A percentile compares a stretch with the other conserved stretches of the same genome.
Conservation (phyloP, 768 basidiomycete species). For the Naganishia vishniacii region DNA sequence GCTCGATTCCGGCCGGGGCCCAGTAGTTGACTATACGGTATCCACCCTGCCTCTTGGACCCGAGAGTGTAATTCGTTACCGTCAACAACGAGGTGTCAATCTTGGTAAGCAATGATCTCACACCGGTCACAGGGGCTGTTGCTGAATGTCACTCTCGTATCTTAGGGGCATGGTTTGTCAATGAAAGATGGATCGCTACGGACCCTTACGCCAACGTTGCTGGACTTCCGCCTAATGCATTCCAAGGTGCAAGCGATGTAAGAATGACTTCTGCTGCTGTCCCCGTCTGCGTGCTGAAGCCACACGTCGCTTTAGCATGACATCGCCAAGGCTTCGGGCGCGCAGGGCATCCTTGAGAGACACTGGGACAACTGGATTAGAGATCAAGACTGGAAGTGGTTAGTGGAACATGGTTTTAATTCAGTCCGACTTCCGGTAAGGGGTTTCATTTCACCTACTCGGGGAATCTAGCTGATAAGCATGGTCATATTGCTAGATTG, state of each 20-base stretch:
- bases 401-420: conserved; percentile 57
- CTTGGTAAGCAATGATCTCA: conserved; percentile 54
- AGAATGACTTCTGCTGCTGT: neutral
- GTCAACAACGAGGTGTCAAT: conserved; percentile 76
- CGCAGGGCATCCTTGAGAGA: conserved; percentile 56
- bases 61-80: conserved; percentile 57
- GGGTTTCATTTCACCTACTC: conserved; percentile 6
- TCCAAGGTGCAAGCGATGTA: conserved; percentile 56
- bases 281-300: neutral
- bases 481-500: conserved; percentile 50
- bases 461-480: too few species aligned
- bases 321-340: conserved; percentile 56
- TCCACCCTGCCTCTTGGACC: conserved; percentile 21
- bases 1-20: conserved; percentile 6
- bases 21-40: neutral
- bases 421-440: conserved; percentile 61
- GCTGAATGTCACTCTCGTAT: neutral
- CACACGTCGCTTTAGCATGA: conserved; percentile 30
- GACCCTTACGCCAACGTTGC: conserved; percentile 57
- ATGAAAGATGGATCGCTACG: conserved; percentile 70
- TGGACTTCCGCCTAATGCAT: conserved; percentile 37
- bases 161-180: conserved; percentile 69
- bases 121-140: neutral
- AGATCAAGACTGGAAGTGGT: conserved; percentile 68
- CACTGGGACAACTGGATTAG: conserved; percentile 83